Percentiles rank a stretch among this genome's conserved stretches.
These are phyloP conservation scores for Yarrowia sp. DNA, from an alignment of 805 yeast genomes.

Conservation along the genomic window DNA sequence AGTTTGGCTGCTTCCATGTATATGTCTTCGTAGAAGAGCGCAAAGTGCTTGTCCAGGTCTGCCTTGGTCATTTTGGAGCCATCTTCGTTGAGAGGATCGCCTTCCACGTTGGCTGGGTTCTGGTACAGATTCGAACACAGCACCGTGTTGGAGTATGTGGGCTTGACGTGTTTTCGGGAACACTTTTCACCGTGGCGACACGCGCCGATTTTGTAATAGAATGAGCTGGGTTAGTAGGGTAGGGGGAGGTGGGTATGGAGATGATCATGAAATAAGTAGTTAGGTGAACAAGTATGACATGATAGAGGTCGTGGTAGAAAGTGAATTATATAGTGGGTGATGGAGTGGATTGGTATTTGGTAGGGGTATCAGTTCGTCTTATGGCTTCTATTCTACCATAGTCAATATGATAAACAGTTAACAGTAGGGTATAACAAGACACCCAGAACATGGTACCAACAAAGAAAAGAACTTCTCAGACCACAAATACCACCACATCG, in stretches of 20 bases:
- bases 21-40: conserved; percentile 66
- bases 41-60: conserved; percentile 49
- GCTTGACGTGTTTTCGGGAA: conserved; percentile 63
- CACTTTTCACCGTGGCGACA: conserved; percentile 92
- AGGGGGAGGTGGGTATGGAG: neutral
- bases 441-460: too few species aligned
- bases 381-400: too few species aligned
- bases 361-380: too few species aligned
- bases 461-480: too few species aligned
- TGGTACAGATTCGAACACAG: conserved; percentile 62
- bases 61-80: conserved; percentile 35
- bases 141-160: conserved; percentile 61
- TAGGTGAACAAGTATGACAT: too few species aligned
- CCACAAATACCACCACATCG: too few species aligned
- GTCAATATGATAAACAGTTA: too few species aligned
- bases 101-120: conserved; percentile 45
- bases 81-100: conserved; percentile 28
- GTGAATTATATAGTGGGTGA: too few species aligned
- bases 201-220: conserved; percentile 81
- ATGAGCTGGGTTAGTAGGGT: conserved; percentile 36
- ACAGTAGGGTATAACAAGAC: too few species aligned
- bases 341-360: too few species aligned
- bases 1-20: conserved; percentile 55
- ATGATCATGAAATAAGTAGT: too few species aligned
- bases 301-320: too few species aligned